Base-by-base conservation (phyloP, 2,329 filamentous ascomycete genomes). In the Fusarium sp. region DNA sequence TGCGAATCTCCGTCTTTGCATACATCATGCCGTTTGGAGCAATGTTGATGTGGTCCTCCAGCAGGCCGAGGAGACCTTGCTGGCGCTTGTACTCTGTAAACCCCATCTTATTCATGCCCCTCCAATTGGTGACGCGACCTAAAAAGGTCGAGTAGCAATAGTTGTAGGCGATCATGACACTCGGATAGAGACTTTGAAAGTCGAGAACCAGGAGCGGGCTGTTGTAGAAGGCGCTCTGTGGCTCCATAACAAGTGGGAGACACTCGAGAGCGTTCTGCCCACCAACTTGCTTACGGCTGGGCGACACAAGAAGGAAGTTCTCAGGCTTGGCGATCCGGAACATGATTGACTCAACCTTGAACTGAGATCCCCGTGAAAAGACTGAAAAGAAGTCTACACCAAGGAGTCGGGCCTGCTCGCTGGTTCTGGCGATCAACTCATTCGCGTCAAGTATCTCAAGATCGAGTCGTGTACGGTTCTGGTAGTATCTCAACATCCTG, bases 261-360 rank as follows among this genome's bases (percentile, higher is more conserved):
- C 95, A 98, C 73, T 98, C 95, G 0, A 98, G 82, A 1, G 95
- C 93, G 72, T 98, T 98, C 71, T 99, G 95, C 23, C 89, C 86
- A 4, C 93, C 94, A 2, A 98, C 94, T 73, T 99, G 95, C 73
- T 93, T 94, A 61, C 89, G 86, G 73, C 89, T 96, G 1, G 95
- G 95, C 7, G 93, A 98, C 2, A 96, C 85, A 1, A 99, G 82
- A 8, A 98, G 80, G 69, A 95, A 96, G 68, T 95, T 97, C 74
- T 99, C 95, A 0, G 95, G 93, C 73, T 99, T 99, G 38, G 95
- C 94, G 67, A 99, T 97, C 38, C 95, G 88, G 71, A 98, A 97
- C 95, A 99, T 98, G 68, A 97, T 88, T 1, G 94, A 97, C 76
- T 99, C 95, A 36, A 99, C 95, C 74, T 99, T 99, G 83, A 96